Evolutionary conservation across 441 rosid species (phyloP), one percentile per base, ranked within the genome.

Genomic region (Pelargonium fulgidum): DNA sequence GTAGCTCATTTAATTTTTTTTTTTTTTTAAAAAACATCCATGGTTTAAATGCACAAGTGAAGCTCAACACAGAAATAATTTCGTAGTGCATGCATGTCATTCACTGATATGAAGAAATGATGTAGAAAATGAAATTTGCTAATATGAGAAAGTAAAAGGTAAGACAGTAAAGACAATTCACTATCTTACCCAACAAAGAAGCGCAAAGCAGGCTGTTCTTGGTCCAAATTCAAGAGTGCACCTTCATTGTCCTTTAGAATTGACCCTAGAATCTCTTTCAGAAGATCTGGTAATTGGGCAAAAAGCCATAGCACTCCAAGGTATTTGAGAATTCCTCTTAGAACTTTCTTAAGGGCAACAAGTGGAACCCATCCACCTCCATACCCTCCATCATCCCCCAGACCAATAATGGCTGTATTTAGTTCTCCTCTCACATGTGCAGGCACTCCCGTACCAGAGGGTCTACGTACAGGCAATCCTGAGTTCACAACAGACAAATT

Each of bases 281-380:
- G 76, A 69, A 92, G 91, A 80, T 84, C 91, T 13, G 97, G 96
- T 75, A 92, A 68, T 80, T 92, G 97, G 3, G 92, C 88, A 76
- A 92, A 89, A 62, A 92, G 81, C 97, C 96, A 92, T 11, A 92
- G 85, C 68, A 89, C 97, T 65, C 97, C 97, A 58, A 92, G 92
- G 76, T 88, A 92, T 78, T 92, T 92, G 24, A 92, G 91, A 62
- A 92, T 90, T 70, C 98, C 98, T 65, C 99, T 86, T 26, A 92
- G 74, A 73, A 92, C 99, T 84, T 90, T 95, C 86, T 92, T 92
- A 67, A 95, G 99, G 68, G 96, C 99, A 67, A 95, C 92, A 82
- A 95, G 95, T 67, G 99, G 99, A 79, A 95, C 99, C 98, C 98
- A 95, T 64, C 97, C 98, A 68, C 98, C 99, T 17, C 97, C 97